Evolutionary conservation across 441 rosid genomes (phyloP).

Genomic region (Eutrema salsugineum): DNA sequence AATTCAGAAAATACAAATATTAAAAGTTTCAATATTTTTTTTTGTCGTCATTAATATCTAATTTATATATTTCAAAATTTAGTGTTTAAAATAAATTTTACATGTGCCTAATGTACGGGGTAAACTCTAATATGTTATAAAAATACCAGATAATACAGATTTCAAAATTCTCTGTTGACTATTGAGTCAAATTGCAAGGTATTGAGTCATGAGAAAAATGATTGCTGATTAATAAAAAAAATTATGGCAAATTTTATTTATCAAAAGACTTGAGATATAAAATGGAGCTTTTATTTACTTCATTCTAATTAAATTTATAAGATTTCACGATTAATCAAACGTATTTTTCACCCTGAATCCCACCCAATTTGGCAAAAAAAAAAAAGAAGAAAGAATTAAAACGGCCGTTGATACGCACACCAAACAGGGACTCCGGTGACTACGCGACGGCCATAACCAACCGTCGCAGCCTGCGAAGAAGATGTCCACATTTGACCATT

Average conservation of each 20-base stretch:
- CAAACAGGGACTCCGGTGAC: conserved; percentile 36
- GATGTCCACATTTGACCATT: conserved; percentile 18
- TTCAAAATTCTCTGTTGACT: neutral
- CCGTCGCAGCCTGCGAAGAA: conserved; percentile 16
- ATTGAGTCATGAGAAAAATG: neutral
- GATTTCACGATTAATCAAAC: neutral
- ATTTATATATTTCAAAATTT: no score
- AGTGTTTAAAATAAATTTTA: no score
- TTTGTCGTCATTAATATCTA: no score
- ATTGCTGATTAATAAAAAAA: neutral
- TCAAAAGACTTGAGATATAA: neutral
- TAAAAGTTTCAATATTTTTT: no score
- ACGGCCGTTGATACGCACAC: conserved; percentile 5
- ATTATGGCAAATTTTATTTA: no score
- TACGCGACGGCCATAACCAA: conserved; percentile 9
- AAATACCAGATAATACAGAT: neutral
- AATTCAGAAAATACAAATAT: no score
- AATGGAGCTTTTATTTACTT: neutral
- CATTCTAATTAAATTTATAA: neutral
- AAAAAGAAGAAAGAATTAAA: neutral
- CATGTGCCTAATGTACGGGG: no score
- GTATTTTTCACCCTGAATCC: neutral
- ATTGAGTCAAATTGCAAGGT: neutral
- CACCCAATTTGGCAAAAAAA: neutral
- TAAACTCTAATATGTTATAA: no score